Conservation (phyloP, 805 yeast species). For the Candida ovalis region DNA sequence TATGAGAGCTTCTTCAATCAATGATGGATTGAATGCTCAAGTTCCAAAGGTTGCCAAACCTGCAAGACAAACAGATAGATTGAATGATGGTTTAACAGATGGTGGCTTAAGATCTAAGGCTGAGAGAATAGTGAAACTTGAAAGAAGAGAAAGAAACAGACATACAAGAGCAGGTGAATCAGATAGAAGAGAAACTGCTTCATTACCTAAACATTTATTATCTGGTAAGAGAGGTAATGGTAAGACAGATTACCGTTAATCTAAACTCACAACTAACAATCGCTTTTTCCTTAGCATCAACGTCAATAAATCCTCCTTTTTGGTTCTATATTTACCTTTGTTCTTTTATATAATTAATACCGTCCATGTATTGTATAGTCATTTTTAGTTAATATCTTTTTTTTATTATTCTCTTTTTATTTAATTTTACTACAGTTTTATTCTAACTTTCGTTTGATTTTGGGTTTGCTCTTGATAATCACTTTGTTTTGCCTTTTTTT, state of each 20-base stretch:
- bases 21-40: constrained; percentile 25
- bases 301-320: neutral
- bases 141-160: constrained; percentile 92
- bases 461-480: neutral
- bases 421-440: constrained; percentile 2
- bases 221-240: constrained; percentile 97
- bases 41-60: constrained; percentile 33
- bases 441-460: constrained; percentile 1
- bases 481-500: neutral
- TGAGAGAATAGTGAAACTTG: constrained; percentile 80
- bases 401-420: neutral
- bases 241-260: constrained; percentile 80
- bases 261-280: neutral
- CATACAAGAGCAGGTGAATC: constrained; percentile 92
- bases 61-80: constrained; percentile 67
- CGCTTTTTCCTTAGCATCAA: neutral
- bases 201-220: constrained; percentile 90
- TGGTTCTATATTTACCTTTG: neutral
- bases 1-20: constrained; percentile 40
- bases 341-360: neutral
- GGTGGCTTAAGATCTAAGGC: constrained; percentile 80
- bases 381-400: neutral
- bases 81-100: constrained; percentile 81
- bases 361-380: neutral
- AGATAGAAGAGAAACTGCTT: constrained; percentile 84